A percentile compares a stretch with the other conserved stretches of the same genome.
phyloP scores from a whole-genome alignment of 1,284 basidiomycete species.

The Sparassis latifolia region DNA sequence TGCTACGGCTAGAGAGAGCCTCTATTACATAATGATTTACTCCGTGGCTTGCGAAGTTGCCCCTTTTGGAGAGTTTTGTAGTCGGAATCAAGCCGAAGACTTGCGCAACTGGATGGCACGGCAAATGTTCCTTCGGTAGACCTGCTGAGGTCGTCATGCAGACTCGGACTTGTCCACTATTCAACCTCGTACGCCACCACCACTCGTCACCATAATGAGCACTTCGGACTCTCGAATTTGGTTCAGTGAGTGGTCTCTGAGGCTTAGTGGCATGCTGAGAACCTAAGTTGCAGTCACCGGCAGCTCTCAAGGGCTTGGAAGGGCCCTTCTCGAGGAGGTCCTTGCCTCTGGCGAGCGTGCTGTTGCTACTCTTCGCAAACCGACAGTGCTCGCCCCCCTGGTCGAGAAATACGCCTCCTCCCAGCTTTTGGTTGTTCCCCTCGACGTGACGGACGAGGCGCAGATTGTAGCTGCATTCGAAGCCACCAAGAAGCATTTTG shows the following conservation, averaged over 20 bases:
- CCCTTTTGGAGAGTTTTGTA: too few species aligned
- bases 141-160: too few species aligned
- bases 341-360: conserved; percentile 25
- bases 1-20: too few species aligned
- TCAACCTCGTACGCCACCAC: too few species aligned
- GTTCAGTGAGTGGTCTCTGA: conserved; percentile 7
- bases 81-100: too few species aligned
- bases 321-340: conserved; percentile 22
- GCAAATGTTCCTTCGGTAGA: too few species aligned
- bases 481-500: conserved; percentile 23
- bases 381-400: conserved; percentile 7
- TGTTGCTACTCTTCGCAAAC: conserved; percentile 20
- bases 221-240: conserved; percentile 14
- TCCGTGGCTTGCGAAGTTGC: too few species aligned
- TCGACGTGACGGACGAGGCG: conserved; percentile 23
- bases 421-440: conserved; percentile 11
- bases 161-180: too few species aligned
- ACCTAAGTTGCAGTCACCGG: conserved; percentile 25
- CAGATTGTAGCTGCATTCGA: conserved; percentile 27
- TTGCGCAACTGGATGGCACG: too few species aligned
- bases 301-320: conserved; percentile 28
- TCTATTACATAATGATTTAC: too few species aligned
- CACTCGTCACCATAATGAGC: too few species aligned
- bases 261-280: not conserved
- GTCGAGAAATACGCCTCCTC: conserved; percentile 5